These are phyloP conservation scores for Prunus padus DNA, from an alignment of 306 rosid species.

Conservation along the genomic window DNA sequence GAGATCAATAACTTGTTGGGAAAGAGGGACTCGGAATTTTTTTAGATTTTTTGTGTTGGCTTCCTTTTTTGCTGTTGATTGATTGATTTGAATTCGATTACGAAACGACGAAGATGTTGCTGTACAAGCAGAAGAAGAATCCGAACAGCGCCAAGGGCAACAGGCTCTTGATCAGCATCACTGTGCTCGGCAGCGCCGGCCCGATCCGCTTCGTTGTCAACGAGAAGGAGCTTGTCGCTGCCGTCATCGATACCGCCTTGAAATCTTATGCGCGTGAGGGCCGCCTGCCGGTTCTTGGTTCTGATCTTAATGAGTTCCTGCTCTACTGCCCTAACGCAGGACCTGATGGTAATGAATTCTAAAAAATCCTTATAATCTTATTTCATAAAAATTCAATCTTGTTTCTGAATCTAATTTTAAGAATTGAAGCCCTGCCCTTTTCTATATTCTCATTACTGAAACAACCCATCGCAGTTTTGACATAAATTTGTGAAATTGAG, in stretches of 20 bases:
- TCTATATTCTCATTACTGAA: neutral
- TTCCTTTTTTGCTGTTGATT: neutral
- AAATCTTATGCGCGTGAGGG: slow-evolving; percentile 96
- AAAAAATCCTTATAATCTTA: neutral
- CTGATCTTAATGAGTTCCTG: slow-evolving; percentile 44
- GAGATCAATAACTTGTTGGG: neutral
- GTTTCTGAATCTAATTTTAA: neutral
- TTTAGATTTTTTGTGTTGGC: neutral
- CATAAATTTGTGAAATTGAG: neutral
- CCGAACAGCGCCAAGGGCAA: slow-evolving; percentile 47
- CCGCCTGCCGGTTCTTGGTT: slow-evolving; percentile 76
- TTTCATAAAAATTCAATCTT: neutral
- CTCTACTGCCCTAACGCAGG: slow-evolving; percentile 73
- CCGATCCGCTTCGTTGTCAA: slow-evolving; percentile 86
- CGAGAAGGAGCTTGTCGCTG: slow-evolving; percentile 65
- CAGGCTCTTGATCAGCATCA: slow-evolving; percentile 75
- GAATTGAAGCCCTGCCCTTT: neutral
- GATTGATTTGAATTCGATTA: neutral
- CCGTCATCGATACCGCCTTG: slow-evolving; percentile 76
- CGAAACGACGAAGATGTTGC: slow-evolving; percentile 48
- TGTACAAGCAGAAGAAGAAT: slow-evolving; percentile 77
- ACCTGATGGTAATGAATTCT: slow-evolving; percentile 55
- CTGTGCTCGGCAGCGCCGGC: slow-evolving; percentile 87
- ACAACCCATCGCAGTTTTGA: slow-evolving; percentile 5
- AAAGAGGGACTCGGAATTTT: neutral